A percentile compares a stretch with the other conserved stretches of the same genome.
Evolutionary conservation across 441 rosid species (phyloP).

Genomic region (Pelargonium fulgidum): DNA sequence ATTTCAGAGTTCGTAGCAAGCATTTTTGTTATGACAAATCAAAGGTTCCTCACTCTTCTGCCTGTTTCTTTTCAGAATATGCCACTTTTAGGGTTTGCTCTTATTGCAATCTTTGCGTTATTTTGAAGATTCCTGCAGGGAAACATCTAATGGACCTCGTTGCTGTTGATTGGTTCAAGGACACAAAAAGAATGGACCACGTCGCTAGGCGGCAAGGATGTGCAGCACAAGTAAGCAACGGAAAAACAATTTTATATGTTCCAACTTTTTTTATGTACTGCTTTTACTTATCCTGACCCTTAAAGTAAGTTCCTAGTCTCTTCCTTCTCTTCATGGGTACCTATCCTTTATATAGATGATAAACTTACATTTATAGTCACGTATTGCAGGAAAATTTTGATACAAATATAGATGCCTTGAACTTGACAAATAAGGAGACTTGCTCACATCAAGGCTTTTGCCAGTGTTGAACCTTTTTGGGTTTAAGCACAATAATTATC

Average conservation of each 20-base stretch:
- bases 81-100: constrained; percentile 16
- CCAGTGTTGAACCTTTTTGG: background rate
- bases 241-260: background rate
- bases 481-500: background rate
- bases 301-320: background rate
- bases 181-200: constrained; percentile 92
- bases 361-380: background rate
- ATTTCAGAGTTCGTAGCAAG: constrained; percentile 94
- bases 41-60: constrained; percentile 47
- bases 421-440: constrained; percentile 5
- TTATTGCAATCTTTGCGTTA: constrained; percentile 19
- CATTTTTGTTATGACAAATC: constrained; percentile 78
- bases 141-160: constrained; percentile 97
- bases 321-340: background rate
- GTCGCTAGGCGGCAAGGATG: constrained; percentile 92
- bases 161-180: constrained; percentile 99
- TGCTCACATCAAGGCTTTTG: background rate
- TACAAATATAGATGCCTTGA: background rate
- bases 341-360: background rate
- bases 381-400: background rate
- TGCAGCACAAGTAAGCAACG: constrained; percentile 79
- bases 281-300: background rate
- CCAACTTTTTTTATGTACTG: background rate
- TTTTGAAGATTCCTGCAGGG: constrained; percentile 79
- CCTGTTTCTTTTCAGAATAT: constrained; percentile 12